Percentiles rank a stretch among this genome's conserved stretches.
phyloP scores from a whole-genome alignment of 768 basidiomycete genomes.

The Rubroboletus pulcherrimus region DNA sequence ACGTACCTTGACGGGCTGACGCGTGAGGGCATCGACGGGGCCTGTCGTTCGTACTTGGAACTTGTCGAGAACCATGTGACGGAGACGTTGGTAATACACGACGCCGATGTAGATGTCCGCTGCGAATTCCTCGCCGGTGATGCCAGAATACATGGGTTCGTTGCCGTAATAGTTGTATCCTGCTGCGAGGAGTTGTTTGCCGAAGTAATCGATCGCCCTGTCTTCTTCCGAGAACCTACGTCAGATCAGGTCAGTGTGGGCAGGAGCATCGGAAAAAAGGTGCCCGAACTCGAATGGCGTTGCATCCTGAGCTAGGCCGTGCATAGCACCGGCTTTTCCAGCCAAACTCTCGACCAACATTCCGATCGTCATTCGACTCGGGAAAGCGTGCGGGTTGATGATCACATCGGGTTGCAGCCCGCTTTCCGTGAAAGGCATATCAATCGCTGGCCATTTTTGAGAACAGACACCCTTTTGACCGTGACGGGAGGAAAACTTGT shows the following conservation, averaged over 20 bases:
- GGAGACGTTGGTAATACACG: slow-evolving; percentile 96
- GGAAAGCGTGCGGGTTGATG: slow-evolving; percentile 99
- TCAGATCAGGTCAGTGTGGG: slow-evolving; percentile 8
- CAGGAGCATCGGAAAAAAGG: slow-evolving; percentile 2
- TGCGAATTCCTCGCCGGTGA: slow-evolving; percentile 97
- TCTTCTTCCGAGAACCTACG: slow-evolving; percentile 90
- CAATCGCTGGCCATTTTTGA: slow-evolving; percentile 96
- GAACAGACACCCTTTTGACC: slow-evolving; percentile 99
- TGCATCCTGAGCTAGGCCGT: slow-evolving; percentile 96
- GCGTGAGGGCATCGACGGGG: slow-evolving; percentile 91
- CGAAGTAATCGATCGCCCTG: slow-evolving; percentile 97
- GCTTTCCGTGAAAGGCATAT: slow-evolving; percentile 99
- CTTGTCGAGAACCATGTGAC: slow-evolving; percentile 99
- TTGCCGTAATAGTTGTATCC: slow-evolving; percentile 99
- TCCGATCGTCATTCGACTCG: slow-evolving; percentile 99
- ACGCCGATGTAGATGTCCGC: slow-evolving; percentile 99
- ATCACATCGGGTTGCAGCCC: slow-evolving; percentile 99
- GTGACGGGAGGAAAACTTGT: slow-evolving; percentile 98
- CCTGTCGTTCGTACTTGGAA: slow-evolving; percentile 99
- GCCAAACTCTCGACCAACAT: slow-evolving; percentile 99
- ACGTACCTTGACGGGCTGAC: slow-evolving; percentile 93
- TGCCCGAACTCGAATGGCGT: slow-evolving; percentile 89
- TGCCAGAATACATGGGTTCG: slow-evolving; percentile 99
- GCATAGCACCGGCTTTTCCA: slow-evolving; percentile 98
- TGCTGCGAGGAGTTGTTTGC: slow-evolving; percentile 85